phyloP scores from a whole-genome alignment of 2,329 filamentous ascomycete genomes.

The Exophiala alcalophila region DNA sequence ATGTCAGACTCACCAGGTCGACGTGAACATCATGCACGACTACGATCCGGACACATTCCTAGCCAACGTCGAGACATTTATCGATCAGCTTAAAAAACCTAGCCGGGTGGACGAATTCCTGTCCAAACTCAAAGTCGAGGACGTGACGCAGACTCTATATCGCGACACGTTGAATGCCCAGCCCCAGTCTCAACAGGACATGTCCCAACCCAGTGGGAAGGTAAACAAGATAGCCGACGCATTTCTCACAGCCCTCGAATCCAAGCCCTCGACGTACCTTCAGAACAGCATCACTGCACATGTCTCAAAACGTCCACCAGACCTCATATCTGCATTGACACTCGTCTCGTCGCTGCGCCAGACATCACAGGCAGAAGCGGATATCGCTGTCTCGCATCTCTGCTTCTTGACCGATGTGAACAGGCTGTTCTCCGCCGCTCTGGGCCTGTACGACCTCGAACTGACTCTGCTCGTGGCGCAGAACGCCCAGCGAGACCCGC shows the following conservation, averaged over 20 bases:
- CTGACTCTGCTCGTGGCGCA: slow-evolving; percentile 88
- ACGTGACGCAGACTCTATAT: slow-evolving; percentile 92
- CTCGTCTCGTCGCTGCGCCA: slow-evolving; percentile 70
- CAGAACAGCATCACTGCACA: slow-evolving; percentile 94
- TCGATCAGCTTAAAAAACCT: slow-evolving; percentile 78
- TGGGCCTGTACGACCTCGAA: slow-evolving; percentile 89
- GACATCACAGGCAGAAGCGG: slow-evolving; percentile 62
- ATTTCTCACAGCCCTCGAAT: slow-evolving; percentile 66
- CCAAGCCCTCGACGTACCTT: slow-evolving; percentile 62
- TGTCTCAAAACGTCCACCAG: slow-evolving; percentile 88
- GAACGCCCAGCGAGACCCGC: slow-evolving; percentile 90
- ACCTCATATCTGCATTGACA: slow-evolving; percentile 76
- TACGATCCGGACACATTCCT: slow-evolving; percentile 87
- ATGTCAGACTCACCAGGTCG: slow-evolving; percentile 88
- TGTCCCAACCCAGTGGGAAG: slow-evolving; percentile 50
- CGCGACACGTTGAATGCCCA: slow-evolving; percentile 68
- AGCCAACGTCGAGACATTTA: slow-evolving; percentile 68
- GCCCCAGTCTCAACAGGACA: slow-evolving; percentile 23
- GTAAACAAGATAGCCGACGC: slow-evolving; percentile 87
- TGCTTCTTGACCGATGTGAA: slow-evolving; percentile 96
- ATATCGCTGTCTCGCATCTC: slow-evolving; percentile 91
- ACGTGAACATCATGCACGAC: slow-evolving; percentile 97
- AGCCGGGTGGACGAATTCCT: slow-evolving; percentile 88
- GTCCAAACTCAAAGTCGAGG: slow-evolving; percentile 81
- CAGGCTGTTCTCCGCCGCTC: slow-evolving; percentile 80